Percentiles rank a stretch among this genome's conserved stretches.
phyloP scores from a whole-genome alignment of 2,329 filamentous ascomycete genomes.

The Fusarium euwallaceae region DNA sequence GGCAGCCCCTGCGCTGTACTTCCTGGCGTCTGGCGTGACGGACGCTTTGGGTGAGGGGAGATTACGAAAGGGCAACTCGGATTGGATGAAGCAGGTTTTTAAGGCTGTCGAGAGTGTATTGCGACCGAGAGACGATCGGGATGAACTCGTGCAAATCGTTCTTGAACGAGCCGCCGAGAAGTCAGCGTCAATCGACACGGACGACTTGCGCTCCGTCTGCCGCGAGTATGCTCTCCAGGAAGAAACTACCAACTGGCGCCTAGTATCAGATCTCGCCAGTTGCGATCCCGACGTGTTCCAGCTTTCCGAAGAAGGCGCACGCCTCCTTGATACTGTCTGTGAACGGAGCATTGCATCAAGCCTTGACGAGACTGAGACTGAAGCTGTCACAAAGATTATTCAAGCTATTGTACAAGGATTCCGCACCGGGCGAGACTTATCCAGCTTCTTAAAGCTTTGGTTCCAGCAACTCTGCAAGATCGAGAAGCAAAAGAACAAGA shows the following conservation, averaged over 20 bases:
- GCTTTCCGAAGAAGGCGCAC: slow-evolving; percentile 54
- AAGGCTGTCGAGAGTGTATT: slow-evolving; percentile 49
- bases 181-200: slow-evolving; percentile 54
- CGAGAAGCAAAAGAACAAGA: slow-evolving; percentile 47
- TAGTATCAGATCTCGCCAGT: slow-evolving; percentile 57
- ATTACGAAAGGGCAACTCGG: slow-evolving; percentile 52
- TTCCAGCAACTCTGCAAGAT: slow-evolving; percentile 56
- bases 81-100: slow-evolving; percentile 56
- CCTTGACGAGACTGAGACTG: slow-evolving; percentile 33
- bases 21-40: slow-evolving; percentile 52
- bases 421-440: slow-evolving; percentile 58
- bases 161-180: slow-evolving; percentile 47
- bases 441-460: slow-evolving; percentile 63
- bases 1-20: slow-evolving; percentile 61
- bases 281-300: slow-evolving; percentile 65
- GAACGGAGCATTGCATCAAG: slow-evolving; percentile 47
- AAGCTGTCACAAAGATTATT: slow-evolving; percentile 53
- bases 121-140: slow-evolving; percentile 40
- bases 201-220: slow-evolving; percentile 59
- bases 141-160: slow-evolving; percentile 49
- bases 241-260: slow-evolving; percentile 56
- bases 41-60: slow-evolving; percentile 43
- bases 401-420: slow-evolving; percentile 60
- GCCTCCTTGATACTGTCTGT: slow-evolving; percentile 57
- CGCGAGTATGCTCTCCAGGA: slow-evolving; percentile 56